Conservation (phyloP, 1,284 basidiomycete species). For the Ceratobasidium sp. region DNA sequence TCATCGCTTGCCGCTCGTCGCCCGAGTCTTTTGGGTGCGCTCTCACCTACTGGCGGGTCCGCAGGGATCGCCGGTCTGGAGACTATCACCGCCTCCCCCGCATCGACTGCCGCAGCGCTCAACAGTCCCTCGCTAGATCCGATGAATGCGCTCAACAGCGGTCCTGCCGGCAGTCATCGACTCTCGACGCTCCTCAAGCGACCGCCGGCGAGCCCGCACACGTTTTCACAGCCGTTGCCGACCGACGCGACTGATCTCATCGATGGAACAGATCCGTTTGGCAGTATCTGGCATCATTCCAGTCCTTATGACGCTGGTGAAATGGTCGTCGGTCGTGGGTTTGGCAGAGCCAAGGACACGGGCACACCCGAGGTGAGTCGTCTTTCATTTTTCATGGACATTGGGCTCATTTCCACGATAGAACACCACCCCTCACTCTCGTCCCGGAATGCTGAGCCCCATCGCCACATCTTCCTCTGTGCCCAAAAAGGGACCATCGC, state of each 20-base stretch:
- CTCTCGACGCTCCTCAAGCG: constrained; percentile 36
- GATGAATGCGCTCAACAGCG: constrained; percentile 17
- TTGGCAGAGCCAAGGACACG: constrained; percentile 17
- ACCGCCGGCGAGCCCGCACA: constrained; percentile 36
- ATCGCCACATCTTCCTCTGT: background rate
- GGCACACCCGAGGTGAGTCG: constrained; percentile 17
- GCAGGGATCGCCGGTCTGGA: constrained; percentile 35
- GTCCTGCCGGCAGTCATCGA: constrained; percentile 29
- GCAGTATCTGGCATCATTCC: constrained; percentile 42
- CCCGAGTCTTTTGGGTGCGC: constrained; percentile 19
- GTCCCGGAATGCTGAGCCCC: constrained; percentile 21
- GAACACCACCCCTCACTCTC: constrained; percentile 7
- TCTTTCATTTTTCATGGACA: background rate
- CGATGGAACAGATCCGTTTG: constrained; percentile 43
- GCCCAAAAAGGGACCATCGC: constrained; percentile 31
- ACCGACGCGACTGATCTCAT: constrained; percentile 37
- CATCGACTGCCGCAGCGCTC: constrained; percentile 27
- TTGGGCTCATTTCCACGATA: background rate
- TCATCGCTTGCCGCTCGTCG: constrained; percentile 20
- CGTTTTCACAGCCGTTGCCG: constrained; percentile 31
- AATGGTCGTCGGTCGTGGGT: constrained; percentile 18
- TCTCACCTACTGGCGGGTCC: constrained; percentile 14
- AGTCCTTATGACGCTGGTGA: constrained; percentile 43
- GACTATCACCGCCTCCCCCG: constrained; percentile 36
- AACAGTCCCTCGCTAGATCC: constrained; percentile 37